Percentiles rank a stretch among this genome's conserved stretches.
These are phyloP conservation scores for Xylaria flabelliformis DNA, from an alignment of 495 filamentous ascomycete genomes.

Conservation along the genomic window DNA sequence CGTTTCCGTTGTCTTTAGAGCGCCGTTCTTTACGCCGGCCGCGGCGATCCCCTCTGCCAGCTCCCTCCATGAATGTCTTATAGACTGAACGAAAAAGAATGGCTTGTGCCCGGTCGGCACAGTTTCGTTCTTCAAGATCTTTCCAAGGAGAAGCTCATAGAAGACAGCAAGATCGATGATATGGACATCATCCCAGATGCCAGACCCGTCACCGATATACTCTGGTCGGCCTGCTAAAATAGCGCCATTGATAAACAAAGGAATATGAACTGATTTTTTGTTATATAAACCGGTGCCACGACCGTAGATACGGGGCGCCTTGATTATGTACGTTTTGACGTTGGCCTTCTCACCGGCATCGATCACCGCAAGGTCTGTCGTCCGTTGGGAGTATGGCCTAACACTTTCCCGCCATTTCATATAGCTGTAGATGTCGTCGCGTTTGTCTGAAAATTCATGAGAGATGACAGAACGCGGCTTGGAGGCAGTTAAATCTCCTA, in stretches of 20 bases:
- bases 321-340: conserved; percentile 50
- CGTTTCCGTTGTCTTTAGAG: background rate
- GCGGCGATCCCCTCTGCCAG: conserved; percentile 41
- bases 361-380: conserved; percentile 47
- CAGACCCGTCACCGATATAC: conserved; percentile 42
- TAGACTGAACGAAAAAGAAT: conserved; percentile 47
- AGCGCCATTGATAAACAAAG: conserved; percentile 33
- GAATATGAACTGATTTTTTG: conserved; percentile 46
- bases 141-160: conserved; percentile 32
- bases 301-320: conserved; percentile 52
- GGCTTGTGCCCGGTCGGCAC: conserved; percentile 43
- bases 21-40: conserved; percentile 24
- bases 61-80: conserved; percentile 42
- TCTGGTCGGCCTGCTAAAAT: conserved; percentile 32
- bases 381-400: conserved; percentile 46
- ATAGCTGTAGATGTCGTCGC: conserved; percentile 43
- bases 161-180: conserved; percentile 46
- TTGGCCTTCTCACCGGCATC: conserved; percentile 36
- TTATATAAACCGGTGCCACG: conserved; percentile 16
- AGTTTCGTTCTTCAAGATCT: conserved; percentile 16
- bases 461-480: background rate
- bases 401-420: conserved; percentile 34
- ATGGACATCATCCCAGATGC: conserved; percentile 49
- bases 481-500: conserved; percentile 2
- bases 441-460: conserved; percentile 44